Conservation (phyloP, 805 yeast genomes). For the Groenewaldozyma tartarivorans region DNA sequence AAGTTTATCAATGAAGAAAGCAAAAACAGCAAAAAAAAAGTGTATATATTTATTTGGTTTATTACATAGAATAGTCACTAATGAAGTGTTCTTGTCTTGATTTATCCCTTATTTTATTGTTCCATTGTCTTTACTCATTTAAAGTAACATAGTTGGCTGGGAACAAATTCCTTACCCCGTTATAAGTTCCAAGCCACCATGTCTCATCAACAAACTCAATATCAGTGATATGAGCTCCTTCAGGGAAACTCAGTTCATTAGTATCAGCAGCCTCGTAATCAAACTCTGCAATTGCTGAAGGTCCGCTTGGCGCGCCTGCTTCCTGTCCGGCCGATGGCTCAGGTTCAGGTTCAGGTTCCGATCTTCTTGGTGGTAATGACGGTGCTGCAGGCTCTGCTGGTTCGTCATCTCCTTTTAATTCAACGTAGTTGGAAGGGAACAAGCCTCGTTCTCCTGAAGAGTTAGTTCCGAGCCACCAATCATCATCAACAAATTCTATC, state of each 20-base stretch:
- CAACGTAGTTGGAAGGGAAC: slow-evolving; percentile 87
- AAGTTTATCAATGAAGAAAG: not conserved
- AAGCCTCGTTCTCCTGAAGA: slow-evolving; percentile 67
- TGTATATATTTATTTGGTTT: not conserved
- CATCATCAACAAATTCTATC: slow-evolving; percentile 62
- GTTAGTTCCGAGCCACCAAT: slow-evolving; percentile 88
- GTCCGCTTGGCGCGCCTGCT: slow-evolving; percentile 23
- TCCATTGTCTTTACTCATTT: not conserved
- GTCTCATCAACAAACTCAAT: slow-evolving; percentile 88
- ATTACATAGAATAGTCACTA: not conserved
- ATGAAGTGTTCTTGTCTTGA: no score
- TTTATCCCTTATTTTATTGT: not conserved
- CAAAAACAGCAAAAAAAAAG: not conserved
- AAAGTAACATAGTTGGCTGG: slow-evolving; percentile 75
- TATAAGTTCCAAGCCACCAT: slow-evolving; percentile 91
- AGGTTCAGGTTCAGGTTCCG: not conserved
- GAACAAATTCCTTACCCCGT: slow-evolving; percentile 76
- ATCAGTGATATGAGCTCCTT: slow-evolving; percentile 71
- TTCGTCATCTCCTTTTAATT: slow-evolving; percentile 25
- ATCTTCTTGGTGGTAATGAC: no score
- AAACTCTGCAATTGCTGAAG: slow-evolving; percentile 55
- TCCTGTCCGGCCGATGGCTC: slow-evolving; percentile 14
- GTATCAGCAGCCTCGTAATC: slow-evolving; percentile 89
- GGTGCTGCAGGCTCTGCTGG: slow-evolving; percentile 15
- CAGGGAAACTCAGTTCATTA: slow-evolving; percentile 77